Conservation (phyloP, 2,329 filamentous ascomycete species). For the Hyphodiscus sp. region DNA sequence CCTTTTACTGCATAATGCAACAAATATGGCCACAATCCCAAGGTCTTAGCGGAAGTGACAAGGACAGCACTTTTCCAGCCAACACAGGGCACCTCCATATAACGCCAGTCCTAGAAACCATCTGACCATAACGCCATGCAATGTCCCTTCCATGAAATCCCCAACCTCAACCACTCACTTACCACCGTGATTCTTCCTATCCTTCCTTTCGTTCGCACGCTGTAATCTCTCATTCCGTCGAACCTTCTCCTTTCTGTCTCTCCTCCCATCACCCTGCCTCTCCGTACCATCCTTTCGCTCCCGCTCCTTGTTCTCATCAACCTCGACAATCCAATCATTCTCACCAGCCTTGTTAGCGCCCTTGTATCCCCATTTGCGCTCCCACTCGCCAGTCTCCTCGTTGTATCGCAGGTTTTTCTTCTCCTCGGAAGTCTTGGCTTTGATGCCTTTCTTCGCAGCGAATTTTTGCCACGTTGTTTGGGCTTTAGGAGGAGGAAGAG, state of each 20-base stretch:
- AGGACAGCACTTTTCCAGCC: neutral
- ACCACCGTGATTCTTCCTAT: constrained; percentile 22
- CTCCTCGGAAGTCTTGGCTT: constrained; percentile 75
- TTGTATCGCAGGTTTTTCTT: constrained; percentile 76
- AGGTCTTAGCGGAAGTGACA: too few relatives aligned
- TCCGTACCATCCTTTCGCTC: constrained; percentile 56
- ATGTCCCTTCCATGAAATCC: neutral
- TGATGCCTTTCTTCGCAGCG: constrained; percentile 94
- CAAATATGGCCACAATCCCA: too few relatives aligned
- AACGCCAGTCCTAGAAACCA: neutral
- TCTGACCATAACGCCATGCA: constrained; percentile 10
- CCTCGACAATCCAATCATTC: constrained; percentile 85
- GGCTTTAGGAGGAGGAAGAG: constrained; percentile 71
- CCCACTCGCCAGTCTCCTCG: constrained; percentile 79
- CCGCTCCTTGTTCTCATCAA: constrained; percentile 69
- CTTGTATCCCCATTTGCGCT: constrained; percentile 91
- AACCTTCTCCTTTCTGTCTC: constrained; percentile 60
- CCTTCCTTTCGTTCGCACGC: constrained; percentile 57
- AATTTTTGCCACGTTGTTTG: constrained; percentile 96
- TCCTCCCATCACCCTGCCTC: constrained; percentile 55
- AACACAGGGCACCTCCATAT: neutral
- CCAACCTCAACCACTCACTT: constrained; percentile 1
- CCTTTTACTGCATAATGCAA: too few relatives aligned
- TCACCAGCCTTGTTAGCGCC: constrained; percentile 81
- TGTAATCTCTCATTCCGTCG: constrained; percentile 64